Evolutionary conservation across 352 stramenopile species (phyloP).

Genomic region (Pythium graminicola): DNA sequence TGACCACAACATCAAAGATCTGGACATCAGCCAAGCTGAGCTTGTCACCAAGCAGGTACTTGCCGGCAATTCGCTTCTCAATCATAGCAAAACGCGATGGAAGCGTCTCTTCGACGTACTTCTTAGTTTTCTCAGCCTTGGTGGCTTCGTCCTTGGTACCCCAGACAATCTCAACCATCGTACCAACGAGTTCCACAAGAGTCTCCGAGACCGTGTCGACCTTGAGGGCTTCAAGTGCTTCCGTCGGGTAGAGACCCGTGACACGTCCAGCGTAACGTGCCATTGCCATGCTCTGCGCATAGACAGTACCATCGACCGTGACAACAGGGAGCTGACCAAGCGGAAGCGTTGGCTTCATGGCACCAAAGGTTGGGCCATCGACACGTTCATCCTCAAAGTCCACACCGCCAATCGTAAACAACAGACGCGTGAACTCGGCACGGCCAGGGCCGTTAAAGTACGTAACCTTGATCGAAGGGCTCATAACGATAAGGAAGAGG

Average conservation of each 20-base stretch:
- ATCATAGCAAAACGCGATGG: constrained; percentile 32
- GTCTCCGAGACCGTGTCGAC: constrained; percentile 41
- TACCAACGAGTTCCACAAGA: constrained; percentile 24
- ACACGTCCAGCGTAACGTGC: constrained; percentile 46
- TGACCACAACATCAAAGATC: constrained; percentile 38
- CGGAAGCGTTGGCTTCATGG: constrained; percentile 35
- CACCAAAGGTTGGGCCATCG: constrained; percentile 18
- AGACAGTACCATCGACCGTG: constrained; percentile 41
- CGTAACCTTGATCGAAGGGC: constrained; percentile 32
- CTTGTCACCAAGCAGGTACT: constrained; percentile 47
- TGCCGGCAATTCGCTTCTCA: constrained; percentile 38
- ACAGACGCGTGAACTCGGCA: constrained; percentile 42
- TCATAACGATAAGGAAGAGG: constrained; percentile 6
- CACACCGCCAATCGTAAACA: constrained; percentile 37
- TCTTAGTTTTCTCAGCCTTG: constrained; percentile 42
- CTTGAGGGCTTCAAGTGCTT: constrained; percentile 30
- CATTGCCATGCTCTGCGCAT: constrained; percentile 53
- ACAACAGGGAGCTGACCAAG: constrained; percentile 45
- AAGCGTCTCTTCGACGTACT: constrained; percentile 33
- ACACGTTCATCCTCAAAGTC: constrained; percentile 49
- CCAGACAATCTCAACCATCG: constrained; percentile 30
- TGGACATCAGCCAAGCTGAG: constrained; percentile 37
- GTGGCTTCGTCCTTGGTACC: constrained; percentile 26
- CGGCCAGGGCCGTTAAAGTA: constrained; percentile 48
- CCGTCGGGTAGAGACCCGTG: constrained; percentile 38